Evolutionary conservation across 2,329 filamentous ascomycete genomes (phyloP), one percentile per base, ranked within the genome.

Genomic region (Alternaria novae-zelandiae): DNA sequence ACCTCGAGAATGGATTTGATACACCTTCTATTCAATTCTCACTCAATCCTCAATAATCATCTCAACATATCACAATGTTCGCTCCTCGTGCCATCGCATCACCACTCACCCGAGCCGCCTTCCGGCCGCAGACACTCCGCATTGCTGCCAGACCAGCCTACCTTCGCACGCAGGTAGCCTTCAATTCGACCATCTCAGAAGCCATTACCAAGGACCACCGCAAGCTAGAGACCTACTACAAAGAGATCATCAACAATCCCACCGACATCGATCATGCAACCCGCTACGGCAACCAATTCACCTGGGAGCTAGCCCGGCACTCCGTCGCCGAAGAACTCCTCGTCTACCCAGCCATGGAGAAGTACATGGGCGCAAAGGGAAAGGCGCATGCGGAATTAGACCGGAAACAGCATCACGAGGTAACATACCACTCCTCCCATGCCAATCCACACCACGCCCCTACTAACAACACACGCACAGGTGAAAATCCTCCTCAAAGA

Each of bases 281-380:
- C 6, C 79, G 82, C 12, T 86, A 78, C 62, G 81, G 84, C 59
- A 86, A 87, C 58, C 81, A 85, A 61, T 84, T 87, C 64, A 82
- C 81, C 13, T 86, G 85, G 85, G 83, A 86, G 62, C 77, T 87
- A 0, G 82, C 84, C 25, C 82, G 85, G 10, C 84, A 87, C 70
- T 80, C 83, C 0, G 79, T 86, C 54, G 83, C 81, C 9, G 84
- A 87, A 63, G 85, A 87, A 66, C 71, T 86, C 6, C 73, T 79
- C 7, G 69, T 80, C 9, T 80, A 80, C 61, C 78, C 79, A 10
- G 77, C 74, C 3, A 74, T 80, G 65, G 77, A 79, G 61, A 76
- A 78, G 61, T 74, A 80, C 62, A 59, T 80, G 26, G 70, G 70
- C 30, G 59, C 70, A 2, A 65, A 74, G 41, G 78, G 79, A 45